Conservation (phyloP, 2,329 filamentous ascomycete species). For the Verticillium isaacii region DNA sequence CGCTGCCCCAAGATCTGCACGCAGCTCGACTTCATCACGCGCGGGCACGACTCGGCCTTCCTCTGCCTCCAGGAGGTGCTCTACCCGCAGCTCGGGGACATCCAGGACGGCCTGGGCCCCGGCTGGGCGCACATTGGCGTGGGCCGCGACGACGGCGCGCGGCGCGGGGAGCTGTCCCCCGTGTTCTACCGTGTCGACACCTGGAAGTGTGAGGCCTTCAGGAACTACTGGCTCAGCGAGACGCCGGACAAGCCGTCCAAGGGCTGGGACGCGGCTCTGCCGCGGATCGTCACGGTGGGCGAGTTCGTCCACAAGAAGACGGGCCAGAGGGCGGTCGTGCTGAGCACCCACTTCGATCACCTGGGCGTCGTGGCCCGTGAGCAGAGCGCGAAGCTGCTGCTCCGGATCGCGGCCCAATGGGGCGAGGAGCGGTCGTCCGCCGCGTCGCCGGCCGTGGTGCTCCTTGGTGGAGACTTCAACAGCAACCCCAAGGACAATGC, state of each 20-base stretch:
- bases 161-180: slow-evolving; percentile 62
- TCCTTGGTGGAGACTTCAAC: slow-evolving; percentile 27
- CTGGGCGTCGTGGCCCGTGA: slow-evolving; percentile 32
- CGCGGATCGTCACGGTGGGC: slow-evolving; percentile 44
- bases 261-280: slow-evolving; percentile 47
- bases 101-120: slow-evolving; percentile 34
- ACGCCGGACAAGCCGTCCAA: slow-evolving; percentile 49
- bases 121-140: slow-evolving; percentile 51
- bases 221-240: slow-evolving; percentile 58
- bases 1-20: slow-evolving; percentile 29
- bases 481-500: slow-evolving; percentile 17
- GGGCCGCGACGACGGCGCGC: slow-evolving; percentile 53
- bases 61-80: slow-evolving; percentile 47
- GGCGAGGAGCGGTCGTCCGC: background rate
- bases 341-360: slow-evolving; percentile 52
- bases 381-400: slow-evolving; percentile 34
- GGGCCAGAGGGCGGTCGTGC: slow-evolving; percentile 33
- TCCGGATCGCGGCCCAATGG: slow-evolving; percentile 17
- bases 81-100: slow-evolving; percentile 36
- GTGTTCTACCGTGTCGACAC: slow-evolving; percentile 55
- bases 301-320: slow-evolving; percentile 34
- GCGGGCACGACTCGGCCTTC: slow-evolving; percentile 23
- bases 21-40: slow-evolving; percentile 31
- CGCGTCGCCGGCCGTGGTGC: slow-evolving; percentile 16
- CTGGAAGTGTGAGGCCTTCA: slow-evolving; percentile 46